These are phyloP conservation scores for Wickerhamomyces mucosus DNA, from an alignment of 805 yeast genomes.

Conservation along the genomic window DNA sequence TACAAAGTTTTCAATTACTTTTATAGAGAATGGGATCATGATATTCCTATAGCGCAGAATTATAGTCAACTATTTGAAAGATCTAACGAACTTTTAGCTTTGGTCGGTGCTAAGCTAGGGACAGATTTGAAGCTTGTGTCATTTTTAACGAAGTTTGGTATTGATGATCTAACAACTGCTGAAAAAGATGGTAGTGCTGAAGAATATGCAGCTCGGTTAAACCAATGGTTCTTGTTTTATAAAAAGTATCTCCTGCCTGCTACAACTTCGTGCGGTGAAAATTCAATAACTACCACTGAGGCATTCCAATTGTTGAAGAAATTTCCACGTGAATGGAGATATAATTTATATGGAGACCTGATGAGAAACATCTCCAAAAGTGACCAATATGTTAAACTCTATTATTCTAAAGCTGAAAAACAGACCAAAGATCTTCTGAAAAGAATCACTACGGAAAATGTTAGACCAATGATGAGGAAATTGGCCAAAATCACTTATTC, in stretches of 20 bases:
- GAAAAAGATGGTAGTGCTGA: conserved; percentile 1
- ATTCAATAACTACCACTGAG: conserved; percentile 51
- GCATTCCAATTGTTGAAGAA: conserved; percentile 43
- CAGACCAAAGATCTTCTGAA: conserved; percentile 71
- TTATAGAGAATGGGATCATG: conserved; percentile 38
- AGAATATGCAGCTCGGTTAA: conserved; percentile 12
- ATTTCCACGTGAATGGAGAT: conserved; percentile 57
- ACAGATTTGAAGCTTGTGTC: conserved; percentile 37
- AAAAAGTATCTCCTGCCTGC: conserved; percentile 63
- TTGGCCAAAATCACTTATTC: conserved; percentile 63
- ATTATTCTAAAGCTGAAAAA: conserved; percentile 61
- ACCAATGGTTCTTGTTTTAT: conserved; percentile 49
- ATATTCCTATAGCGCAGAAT: conserved; percentile 27
- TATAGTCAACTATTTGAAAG: conserved; percentile 36
- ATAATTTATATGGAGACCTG: conserved; percentile 74
- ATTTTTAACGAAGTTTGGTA: conserved; percentile 54
- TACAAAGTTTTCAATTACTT: conserved; percentile 26
- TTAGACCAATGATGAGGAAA: conserved; percentile 59
- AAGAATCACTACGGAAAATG: conserved; percentile 73
- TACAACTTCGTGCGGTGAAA: conserved; percentile 34
- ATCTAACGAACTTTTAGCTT: conserved; percentile 40
- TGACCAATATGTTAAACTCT: conserved; percentile 44
- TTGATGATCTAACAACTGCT: conserved; percentile 23
- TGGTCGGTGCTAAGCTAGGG: conserved; percentile 48
- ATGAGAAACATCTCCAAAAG: conserved; percentile 47